Conservation (phyloP, 257 asterid species). For the Penstemon barbatus region DNA sequence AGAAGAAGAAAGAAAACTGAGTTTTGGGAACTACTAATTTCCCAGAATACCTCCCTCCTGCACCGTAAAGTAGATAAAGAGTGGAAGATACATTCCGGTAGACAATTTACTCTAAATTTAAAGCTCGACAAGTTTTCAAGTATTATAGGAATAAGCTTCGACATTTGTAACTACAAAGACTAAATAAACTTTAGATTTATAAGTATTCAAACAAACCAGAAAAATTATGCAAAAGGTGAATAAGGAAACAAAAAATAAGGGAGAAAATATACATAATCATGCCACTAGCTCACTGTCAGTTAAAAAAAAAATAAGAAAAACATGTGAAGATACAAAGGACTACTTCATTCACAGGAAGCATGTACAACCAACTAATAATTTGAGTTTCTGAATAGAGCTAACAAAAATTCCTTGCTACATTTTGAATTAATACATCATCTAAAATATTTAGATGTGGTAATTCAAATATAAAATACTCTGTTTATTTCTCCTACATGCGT, state of each 20-base stretch:
- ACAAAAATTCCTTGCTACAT: neutral
- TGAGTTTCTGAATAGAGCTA: neutral
- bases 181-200: neutral
- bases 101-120: neutral
- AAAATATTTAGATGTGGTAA: neutral
- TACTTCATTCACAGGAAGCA: constrained; percentile 3
- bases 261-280: no score
- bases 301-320: no score
- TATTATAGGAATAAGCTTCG: neutral
- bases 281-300: no score
- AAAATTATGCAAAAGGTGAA: neutral
- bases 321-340: neutral
- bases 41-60: no score
- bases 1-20: no score
- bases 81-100: constrained; percentile 5
- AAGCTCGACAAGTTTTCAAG: neutral
- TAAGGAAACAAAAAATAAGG: no score
- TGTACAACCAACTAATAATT: neutral
- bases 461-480: neutral
- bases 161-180: neutral
- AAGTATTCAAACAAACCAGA: neutral
- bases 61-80: no score
- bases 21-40: no score
- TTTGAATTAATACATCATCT: neutral
- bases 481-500: neutral